A percentile compares a stretch with the other conserved stretches of the same genome.
These are phyloP conservation scores for Macadamia tetraphylla DNA, from an alignment of 164 flowering plant genomes.

Conservation along the genomic window DNA sequence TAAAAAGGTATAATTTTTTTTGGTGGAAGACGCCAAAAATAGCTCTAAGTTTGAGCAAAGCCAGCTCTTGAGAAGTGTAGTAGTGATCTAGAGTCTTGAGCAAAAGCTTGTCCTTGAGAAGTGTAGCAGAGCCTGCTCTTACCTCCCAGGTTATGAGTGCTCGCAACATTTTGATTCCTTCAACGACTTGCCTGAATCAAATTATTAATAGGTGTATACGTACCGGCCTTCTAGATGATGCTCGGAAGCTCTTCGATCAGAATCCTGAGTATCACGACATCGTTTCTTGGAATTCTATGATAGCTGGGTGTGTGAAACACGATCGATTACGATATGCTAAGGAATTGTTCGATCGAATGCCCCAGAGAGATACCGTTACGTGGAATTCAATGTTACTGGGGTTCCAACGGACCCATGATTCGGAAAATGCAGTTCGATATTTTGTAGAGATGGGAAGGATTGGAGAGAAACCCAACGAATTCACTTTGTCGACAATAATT, in stretches of 20 bases:
- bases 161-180: conserved; percentile 19
- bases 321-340: conserved; percentile 28
- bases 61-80: no score
- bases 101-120: no score
- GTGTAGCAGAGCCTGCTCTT: no score
- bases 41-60: no score
- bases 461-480: conserved; percentile 35
- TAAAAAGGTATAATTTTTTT: no score
- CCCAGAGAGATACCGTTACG: conserved; percentile 45
- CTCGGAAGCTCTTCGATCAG: conserved; percentile 38
- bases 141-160: not conserved
- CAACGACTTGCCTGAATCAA: conserved; percentile 20
- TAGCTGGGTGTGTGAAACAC: conserved; percentile 22
- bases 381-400: conserved; percentile 59
- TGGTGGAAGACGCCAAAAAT: no score
- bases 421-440: conserved; percentile 15
- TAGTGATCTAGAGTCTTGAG: no score
- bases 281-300: conserved; percentile 45
- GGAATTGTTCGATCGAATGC: conserved; percentile 60
- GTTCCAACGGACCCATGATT: conserved; percentile 23
- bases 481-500: conserved; percentile 40
- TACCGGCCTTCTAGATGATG: conserved; percentile 23
- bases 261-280: conserved; percentile 24
- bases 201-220: conserved; percentile 22
- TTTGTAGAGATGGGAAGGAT: conserved; percentile 33